A percentile compares a stretch with the other conserved stretches of the same genome.
phyloP scores from a whole-genome alignment of 306 rosid species.

The Prunus mongolica region DNA sequence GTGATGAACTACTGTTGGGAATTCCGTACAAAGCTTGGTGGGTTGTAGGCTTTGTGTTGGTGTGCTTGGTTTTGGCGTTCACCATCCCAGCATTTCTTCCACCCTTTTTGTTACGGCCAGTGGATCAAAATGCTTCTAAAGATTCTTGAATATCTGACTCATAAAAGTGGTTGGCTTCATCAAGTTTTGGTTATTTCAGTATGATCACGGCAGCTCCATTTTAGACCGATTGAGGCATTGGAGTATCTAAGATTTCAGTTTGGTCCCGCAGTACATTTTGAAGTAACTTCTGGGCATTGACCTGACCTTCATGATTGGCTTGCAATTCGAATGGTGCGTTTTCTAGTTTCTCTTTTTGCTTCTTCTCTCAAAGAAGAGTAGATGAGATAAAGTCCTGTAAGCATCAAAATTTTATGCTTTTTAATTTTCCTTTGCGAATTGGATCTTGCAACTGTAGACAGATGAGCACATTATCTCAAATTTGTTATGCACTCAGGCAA shows the following conservation, averaged over 20 bases:
- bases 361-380: neutral
- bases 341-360: neutral
- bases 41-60: constrained; percentile 54
- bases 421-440: neutral
- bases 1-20: constrained; percentile 74
- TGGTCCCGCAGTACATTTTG: neutral
- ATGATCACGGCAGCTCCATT: neutral
- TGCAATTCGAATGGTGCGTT: neutral
- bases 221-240: neutral
- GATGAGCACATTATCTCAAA: neutral
- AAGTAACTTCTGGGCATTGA: neutral
- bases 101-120: constrained; percentile 43
- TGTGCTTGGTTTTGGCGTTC: constrained; percentile 63
- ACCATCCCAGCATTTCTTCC: constrained; percentile 56
- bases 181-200: neutral
- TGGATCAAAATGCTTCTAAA: constrained; percentile 36
- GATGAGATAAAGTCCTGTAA: neutral
- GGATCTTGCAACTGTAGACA: neutral
- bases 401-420: neutral
- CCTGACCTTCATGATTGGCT: neutral
- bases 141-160: constrained; percentile 31
- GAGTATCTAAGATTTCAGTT: neutral
- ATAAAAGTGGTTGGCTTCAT: constrained; percentile 1
- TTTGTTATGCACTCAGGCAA: neutral
- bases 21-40: constrained; percentile 83